Conservation (phyloP, 768 basidiomycete genomes). For the Tylopilus balloui region DNA sequence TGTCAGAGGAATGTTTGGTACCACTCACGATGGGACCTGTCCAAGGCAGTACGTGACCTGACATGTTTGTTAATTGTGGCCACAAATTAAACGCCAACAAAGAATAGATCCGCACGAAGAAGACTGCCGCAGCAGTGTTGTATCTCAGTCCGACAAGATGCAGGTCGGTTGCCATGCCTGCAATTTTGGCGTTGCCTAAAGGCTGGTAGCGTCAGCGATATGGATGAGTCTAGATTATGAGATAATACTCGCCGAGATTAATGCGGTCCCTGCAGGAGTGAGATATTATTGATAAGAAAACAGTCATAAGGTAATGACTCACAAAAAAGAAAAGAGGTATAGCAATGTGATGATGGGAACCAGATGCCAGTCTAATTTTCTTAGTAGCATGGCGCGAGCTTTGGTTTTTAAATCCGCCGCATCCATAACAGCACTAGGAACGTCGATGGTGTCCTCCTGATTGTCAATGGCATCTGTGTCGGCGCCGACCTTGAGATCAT, state of each 20-base stretch:
- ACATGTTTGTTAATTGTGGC: not conserved
- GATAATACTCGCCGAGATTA: not conserved
- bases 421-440: no score
- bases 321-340: not conserved
- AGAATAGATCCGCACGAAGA: not conserved
- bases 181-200: not conserved
- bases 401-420: no score
- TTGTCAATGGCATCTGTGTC: no score
- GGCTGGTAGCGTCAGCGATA: not conserved
- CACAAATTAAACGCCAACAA: not conserved
- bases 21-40: not conserved
- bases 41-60: not conserved
- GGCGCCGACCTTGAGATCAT: not conserved
- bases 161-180: not conserved
- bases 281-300: not conserved
- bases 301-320: not conserved
- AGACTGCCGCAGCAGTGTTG: slow-evolving; percentile 1
- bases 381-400: no score
- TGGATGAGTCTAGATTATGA: not conserved
- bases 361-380: not conserved
- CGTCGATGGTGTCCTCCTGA: no score
- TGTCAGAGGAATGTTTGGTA: not conserved
- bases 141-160: not conserved
- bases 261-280: not conserved
- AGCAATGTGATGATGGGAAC: not conserved